Evolutionary conservation across 2,329 filamentous ascomycete species (phyloP), one percentile per base, ranked within the genome.

Genomic region (Exserohilum rostratum): DNA sequence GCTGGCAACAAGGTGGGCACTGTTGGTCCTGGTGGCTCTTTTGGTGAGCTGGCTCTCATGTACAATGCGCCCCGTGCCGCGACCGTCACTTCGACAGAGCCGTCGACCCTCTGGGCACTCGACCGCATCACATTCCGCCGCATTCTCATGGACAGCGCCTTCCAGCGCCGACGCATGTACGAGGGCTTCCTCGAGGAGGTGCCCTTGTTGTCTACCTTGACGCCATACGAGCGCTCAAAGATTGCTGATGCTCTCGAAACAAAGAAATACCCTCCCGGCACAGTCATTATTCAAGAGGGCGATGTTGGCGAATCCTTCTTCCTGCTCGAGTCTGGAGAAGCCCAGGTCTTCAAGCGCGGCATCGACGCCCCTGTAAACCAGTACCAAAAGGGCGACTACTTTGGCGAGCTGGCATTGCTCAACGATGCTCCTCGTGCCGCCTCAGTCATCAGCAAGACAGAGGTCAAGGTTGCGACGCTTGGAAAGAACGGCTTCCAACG

Each of bases 121-220:
- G 95, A 99, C 73, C 91, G 95, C 48, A 84, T 97, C 60, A 99
- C 95, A 9, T 99, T 99, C 83, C 91, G 95, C 66, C 90, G 95
- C 57, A 98, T 99, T 62, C 83, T 99, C 59, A 97, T 99, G 93
- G 93, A 98, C 78, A 96, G 91, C 34, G 96, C 95, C 3, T 98
- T 97, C 80, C 91, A 96, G 67, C 90, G 93, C 52, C 88, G 95
- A 66, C 90, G 93, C 69, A 93, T 98, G 88, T 98, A 98, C 77
- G 95, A 99, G 78, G 91, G 87, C 65, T 98, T 99, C 81, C 83
- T 99, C 18, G 93, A 96, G 74, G 92, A 96, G 73, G 95, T 98
- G 2, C 91, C 91, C 0, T 83, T 98, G 27, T 85, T 99, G 22
- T 84, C 88, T 2, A 88, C 86, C 18, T 83, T 99, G 52, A 96